A percentile compares a stretch with the other conserved stretches of the same genome.
phyloP scores from a whole-genome alignment of 176 grass and related monocot species.

The Elymus sibiricus region DNA sequence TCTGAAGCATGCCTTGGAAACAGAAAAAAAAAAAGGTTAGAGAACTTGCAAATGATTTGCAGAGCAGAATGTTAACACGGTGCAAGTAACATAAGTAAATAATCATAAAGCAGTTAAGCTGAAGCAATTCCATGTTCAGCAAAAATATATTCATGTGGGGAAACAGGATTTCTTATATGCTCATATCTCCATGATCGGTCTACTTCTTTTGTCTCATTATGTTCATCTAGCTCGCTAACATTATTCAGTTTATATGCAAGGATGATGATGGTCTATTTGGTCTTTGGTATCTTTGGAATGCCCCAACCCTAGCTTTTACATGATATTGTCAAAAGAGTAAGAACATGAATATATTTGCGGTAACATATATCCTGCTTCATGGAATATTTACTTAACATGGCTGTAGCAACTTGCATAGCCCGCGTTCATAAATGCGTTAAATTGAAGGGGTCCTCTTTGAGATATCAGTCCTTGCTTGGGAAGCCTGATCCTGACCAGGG shows the following conservation, averaged over 20 bases:
- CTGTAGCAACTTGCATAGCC: not conserved
- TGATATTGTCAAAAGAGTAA: not conserved
- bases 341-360: not conserved
- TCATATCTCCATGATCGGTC: not conserved
- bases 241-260: not conserved
- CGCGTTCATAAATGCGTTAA: not conserved
- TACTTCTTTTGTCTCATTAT: not conserved
- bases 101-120: not conserved
- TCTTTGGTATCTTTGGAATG: not conserved
- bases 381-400: not conserved
- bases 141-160: not conserved
- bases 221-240: not conserved
- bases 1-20: conserved; percentile 91
- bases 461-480: not conserved
- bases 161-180: not conserved
- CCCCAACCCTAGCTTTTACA: not conserved
- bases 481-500: not conserved
- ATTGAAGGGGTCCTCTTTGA: not conserved
- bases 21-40: conserved; percentile 20
- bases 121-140: not conserved
- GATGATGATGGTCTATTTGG: not conserved
- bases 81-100: conserved; percentile 13
- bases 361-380: not conserved
- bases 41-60: not conserved
- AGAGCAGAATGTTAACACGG: not conserved